phyloP scores from a whole-genome alignment of 2,329 filamentous ascomycete species.

The Alternaria arborescens region DNA sequence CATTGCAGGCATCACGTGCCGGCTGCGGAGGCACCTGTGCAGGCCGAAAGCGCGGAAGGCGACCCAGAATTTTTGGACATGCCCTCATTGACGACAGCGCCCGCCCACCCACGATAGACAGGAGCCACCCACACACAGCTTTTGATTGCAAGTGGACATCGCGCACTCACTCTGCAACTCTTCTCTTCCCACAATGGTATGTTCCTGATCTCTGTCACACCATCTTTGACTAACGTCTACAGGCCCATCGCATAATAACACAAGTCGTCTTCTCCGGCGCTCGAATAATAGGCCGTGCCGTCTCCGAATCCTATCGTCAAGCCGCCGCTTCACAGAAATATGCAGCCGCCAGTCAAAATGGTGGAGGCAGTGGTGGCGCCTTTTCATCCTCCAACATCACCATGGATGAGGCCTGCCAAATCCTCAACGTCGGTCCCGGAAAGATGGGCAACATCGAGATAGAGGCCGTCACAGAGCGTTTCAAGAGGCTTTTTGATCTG shows the following conservation, averaged over 20 bases:
- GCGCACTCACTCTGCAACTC: neutral
- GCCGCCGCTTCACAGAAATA: constrained; percentile 87
- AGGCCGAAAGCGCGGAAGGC: constrained; percentile 41
- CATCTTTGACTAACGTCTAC: constrained; percentile 33
- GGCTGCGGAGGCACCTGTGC: constrained; percentile 17
- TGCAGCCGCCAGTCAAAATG: constrained; percentile 72
- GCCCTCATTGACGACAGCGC: constrained; percentile 25
- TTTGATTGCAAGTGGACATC: neutral
- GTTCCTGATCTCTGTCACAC: constrained; percentile 3
- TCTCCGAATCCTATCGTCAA: constrained; percentile 94
- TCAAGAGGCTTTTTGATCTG: constrained; percentile 92
- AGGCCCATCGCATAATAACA: constrained; percentile 95
- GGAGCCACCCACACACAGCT: neutral
- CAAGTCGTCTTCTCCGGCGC: constrained; percentile 91
- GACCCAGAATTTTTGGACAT: constrained; percentile 36
- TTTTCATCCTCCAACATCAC: constrained; percentile 77
- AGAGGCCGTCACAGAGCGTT: constrained; percentile 81
- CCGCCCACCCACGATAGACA: constrained; percentile 20
- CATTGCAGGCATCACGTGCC: constrained; percentile 32
- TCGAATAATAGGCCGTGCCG: constrained; percentile 91
- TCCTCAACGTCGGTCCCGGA: constrained; percentile 93
- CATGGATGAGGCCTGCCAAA: constrained; percentile 95
- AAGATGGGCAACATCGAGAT: constrained; percentile 78
- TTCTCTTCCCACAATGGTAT: constrained; percentile 33
- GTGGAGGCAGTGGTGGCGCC: constrained; percentile 56